These are phyloP conservation scores for Arabidopsis hybrid DNA, from an alignment of 441 rosid genomes.

Conservation along the genomic window DNA sequence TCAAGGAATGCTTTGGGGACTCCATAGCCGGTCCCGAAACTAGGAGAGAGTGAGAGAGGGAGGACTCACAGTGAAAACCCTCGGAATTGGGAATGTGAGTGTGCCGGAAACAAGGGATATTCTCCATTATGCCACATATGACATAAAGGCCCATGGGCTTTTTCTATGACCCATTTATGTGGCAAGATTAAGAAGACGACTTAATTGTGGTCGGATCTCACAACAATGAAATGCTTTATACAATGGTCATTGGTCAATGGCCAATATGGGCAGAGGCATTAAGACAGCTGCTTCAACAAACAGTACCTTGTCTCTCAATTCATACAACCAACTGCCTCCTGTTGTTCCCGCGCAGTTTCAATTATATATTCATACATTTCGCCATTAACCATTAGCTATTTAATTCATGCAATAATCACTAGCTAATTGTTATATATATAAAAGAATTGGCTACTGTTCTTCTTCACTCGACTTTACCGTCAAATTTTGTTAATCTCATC, in stretches of 20 bases:
- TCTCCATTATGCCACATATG: not conserved
- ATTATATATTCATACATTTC: not conserved
- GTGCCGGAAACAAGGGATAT: not conserved
- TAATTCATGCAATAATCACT: not conserved
- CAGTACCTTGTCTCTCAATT: not conserved
- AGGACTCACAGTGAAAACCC: not conserved
- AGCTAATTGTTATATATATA: not conserved
- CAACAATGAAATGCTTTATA: too few species aligned
- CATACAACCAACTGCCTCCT: not conserved
- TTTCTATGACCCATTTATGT: not conserved
- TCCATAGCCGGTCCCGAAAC: slow-evolving; percentile 32
- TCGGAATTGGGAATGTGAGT: not conserved
- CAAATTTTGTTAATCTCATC: not conserved
- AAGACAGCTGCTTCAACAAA: not conserved
- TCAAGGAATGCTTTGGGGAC: slow-evolving; percentile 55
- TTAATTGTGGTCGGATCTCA: too few species aligned
- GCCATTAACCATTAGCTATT: not conserved
- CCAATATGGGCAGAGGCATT: not conserved
- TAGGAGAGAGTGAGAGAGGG: not conserved
- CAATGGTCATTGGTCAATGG: too few species aligned
- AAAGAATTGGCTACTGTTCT: not conserved
- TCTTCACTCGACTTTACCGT: slow-evolving; percentile 3
- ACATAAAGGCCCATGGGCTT: slow-evolving; percentile 2
- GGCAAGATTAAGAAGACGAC: too few species aligned
- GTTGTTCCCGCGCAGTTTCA: slow-evolving; percentile 1